Conservation (phyloP, 139 green algal genomes). For the Prasinococcaceae sp. region DNA sequence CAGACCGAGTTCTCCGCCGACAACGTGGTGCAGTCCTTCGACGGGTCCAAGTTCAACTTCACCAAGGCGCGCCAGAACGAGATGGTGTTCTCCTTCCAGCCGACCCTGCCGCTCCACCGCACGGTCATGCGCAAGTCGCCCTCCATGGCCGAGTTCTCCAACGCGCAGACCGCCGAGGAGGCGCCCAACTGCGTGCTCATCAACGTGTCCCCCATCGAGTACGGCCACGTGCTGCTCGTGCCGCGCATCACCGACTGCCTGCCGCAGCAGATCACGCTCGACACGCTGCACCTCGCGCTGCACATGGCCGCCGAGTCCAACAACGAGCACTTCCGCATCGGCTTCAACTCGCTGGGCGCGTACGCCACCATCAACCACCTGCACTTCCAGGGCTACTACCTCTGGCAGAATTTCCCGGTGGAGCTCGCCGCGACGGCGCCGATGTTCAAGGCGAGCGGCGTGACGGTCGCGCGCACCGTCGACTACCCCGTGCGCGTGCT, state of each 20-base stretch:
- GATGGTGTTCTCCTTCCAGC: conserved; percentile 80
- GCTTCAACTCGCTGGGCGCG: conserved; percentile 91
- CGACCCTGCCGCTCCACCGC: too few relatives aligned
- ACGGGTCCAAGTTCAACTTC: conserved; percentile 96
- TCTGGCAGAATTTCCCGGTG: conserved; percentile 57
- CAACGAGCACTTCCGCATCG: conserved; percentile 84
- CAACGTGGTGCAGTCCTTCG: conserved; percentile 75
- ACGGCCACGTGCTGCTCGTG: conserved; percentile 93
- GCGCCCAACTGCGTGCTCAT: conserved; percentile 80
- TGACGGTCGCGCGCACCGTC: too few relatives aligned
- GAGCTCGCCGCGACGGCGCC: conserved; percentile 44
- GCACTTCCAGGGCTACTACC: conserved; percentile 95
- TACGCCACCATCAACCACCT: conserved; percentile 99
- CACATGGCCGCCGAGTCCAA: conserved; percentile 65
- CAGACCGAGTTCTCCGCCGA: conserved; percentile 92
- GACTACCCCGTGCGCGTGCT: conserved; percentile 75
- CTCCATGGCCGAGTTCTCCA: conserved; percentile 2
- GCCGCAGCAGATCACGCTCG: conserved; percentile 47
- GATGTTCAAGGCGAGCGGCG: conserved; percentile 33
- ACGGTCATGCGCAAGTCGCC: too few relatives aligned
- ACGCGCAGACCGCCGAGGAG: conserved; percentile 7
- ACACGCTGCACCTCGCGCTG: conserved; percentile 62
- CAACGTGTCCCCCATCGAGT: conserved; percentile 96
- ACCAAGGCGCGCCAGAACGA: conserved; percentile 78
- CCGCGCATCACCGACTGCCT: conserved; percentile 60